Conservation (phyloP, 306 rosid genomes). For the Citrullus colocynthis region DNA sequence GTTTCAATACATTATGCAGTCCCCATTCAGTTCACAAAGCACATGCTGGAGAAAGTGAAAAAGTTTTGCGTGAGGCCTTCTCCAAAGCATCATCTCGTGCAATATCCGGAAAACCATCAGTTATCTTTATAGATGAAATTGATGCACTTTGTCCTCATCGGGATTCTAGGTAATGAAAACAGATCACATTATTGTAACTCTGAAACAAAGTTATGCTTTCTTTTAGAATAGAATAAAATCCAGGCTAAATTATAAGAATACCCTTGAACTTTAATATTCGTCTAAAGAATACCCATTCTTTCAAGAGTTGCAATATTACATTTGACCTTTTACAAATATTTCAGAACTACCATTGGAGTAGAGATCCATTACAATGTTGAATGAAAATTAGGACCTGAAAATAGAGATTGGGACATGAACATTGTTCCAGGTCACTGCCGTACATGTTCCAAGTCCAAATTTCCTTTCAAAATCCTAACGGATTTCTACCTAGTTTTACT, state of each 20-base stretch:
- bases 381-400: neutral
- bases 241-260: neutral
- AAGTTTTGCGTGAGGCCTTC: slow-evolving; percentile 64
- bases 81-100: slow-evolving; percentile 52
- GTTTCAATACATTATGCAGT: slow-evolving; percentile 32
- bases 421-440: neutral
- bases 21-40: slow-evolving; percentile 65
- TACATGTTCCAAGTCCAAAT: neutral
- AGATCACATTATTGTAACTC: neutral
- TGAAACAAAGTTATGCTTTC: neutral
- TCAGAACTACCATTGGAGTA: neutral
- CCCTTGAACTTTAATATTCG: neutral
- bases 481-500: neutral
- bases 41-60: slow-evolving; percentile 81
- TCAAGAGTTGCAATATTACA: neutral
- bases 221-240: neutral
- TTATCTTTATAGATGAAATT: slow-evolving; percentile 77
- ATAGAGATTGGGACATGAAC: neutral
- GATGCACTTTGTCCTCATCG: slow-evolving; percentile 87
- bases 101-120: slow-evolving; percentile 47
- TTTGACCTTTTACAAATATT: neutral
- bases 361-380: neutral
- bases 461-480: no score
- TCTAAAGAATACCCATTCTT: no score
- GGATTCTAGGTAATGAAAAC: slow-evolving; percentile 47